Evolutionary conservation across 164 flowering plant genomes (phyloP).

Genomic region (Vitis rupestris): DNA sequence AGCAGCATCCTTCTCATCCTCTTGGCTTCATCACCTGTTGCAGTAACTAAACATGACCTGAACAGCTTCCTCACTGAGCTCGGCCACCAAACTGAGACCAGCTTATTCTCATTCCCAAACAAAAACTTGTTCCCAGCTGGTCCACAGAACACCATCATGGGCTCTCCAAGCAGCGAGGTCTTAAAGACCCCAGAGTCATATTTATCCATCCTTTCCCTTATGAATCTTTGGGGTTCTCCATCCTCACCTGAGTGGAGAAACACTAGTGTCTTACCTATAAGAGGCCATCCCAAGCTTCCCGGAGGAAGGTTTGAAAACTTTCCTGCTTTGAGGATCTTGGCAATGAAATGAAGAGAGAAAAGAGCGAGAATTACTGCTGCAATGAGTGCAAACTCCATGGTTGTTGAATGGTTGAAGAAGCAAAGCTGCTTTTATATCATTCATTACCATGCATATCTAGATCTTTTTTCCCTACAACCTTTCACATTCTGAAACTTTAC

Average conservation of each 20-base stretch:
- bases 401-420: no score
- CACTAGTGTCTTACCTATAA: constrained; percentile 28
- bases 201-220: constrained; percentile 12
- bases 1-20: constrained; percentile 17
- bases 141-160: constrained; percentile 23
- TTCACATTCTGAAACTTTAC: no score
- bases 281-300: constrained; percentile 35
- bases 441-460: no score
- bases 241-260: neutral
- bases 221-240: constrained; percentile 17
- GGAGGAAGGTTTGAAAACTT: constrained; percentile 24
- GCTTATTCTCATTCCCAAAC: constrained; percentile 28
- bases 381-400: no score
- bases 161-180: constrained; percentile 24
- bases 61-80: constrained; percentile 23
- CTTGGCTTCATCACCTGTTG: constrained; percentile 28
- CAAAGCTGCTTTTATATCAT: no score
- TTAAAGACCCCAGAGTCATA: constrained; percentile 22
- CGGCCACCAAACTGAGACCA: constrained; percentile 32
- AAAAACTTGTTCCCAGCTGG: constrained; percentile 30
- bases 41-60: constrained; percentile 9
- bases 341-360: neutral
- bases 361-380: no score
- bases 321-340: neutral
- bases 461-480: no score